phyloP scores from a whole-genome alignment of 169 alveolate species.

The Cryptosporidium bovis region DNA sequence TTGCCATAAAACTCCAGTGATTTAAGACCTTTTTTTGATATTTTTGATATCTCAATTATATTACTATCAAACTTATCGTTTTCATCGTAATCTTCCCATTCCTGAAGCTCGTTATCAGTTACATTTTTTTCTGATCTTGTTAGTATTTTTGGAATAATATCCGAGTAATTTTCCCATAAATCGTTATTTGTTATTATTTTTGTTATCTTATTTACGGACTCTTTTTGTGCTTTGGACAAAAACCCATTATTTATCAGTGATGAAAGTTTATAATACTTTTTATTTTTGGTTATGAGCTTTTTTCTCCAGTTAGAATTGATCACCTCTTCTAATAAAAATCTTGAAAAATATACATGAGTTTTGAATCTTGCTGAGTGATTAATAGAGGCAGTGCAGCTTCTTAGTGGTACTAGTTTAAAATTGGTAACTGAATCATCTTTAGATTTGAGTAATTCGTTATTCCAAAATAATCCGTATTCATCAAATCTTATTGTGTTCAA shows the following conservation, averaged over 20 bases:
- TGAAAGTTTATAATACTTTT: slow-evolving; percentile 45
- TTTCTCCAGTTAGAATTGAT: slow-evolving; percentile 53
- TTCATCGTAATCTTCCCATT: slow-evolving; percentile 56
- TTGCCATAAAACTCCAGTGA: slow-evolving; percentile 47
- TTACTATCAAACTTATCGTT: slow-evolving; percentile 30
- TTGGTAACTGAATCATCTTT: background rate
- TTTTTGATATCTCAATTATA: background rate
- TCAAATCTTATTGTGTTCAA: slow-evolving; percentile 21
- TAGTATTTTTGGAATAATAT: slow-evolving; percentile 50
- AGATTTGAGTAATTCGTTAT: background rate
- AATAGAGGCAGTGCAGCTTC: slow-evolving; percentile 52
- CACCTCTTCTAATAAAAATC: slow-evolving; percentile 45
- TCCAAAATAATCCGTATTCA: slow-evolving; percentile 73
- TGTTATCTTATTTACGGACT: slow-evolving; percentile 35
- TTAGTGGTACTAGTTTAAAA: slow-evolving; percentile 26
- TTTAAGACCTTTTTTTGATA: background rate
- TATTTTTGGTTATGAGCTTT: slow-evolving; percentile 36
- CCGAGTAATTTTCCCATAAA: slow-evolving; percentile 50
- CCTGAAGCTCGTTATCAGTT: background rate
- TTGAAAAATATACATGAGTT: slow-evolving; percentile 35
- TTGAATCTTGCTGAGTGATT: slow-evolving; percentile 23
- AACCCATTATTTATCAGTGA: slow-evolving; percentile 28
- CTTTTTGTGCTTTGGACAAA: slow-evolving; percentile 44
- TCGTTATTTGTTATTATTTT: slow-evolving; percentile 54
- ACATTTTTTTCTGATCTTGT: slow-evolving; percentile 43